Evolutionary conservation across 2,329 filamentous ascomycete genomes (phyloP), one percentile per base, ranked within the genome.

Genomic region (Escovopsis sp.): DNA sequence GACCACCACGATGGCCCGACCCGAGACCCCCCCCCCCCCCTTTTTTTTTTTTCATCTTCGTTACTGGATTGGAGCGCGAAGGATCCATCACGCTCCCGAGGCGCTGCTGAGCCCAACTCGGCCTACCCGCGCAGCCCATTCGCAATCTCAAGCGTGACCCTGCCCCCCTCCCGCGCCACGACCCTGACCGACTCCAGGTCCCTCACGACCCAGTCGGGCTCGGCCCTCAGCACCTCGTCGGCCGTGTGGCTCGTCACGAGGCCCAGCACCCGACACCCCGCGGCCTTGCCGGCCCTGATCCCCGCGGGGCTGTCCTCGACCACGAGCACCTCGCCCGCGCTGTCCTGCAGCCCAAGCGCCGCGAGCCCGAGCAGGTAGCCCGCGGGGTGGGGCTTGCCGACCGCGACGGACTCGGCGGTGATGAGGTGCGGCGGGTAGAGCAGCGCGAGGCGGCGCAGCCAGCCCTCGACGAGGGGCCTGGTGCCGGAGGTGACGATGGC

Each of bases 221-320:
- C 80, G 4, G 86, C 85, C 38, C 72, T 75, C 47, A 70, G 64
- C 40, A 94, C 71, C 64, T 88, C 75, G 52, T 78, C 75, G 38
- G 80, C 66, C 26, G 73, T 77, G 64, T 94, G 88, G 55, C 85
- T 93, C 42, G 87, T 94, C 43, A 83, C 76, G 42, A 95, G 65
- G n/a, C 80, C 88, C 38, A 94, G 64, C 11, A 94, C 88, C 56
- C 75, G 80, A 66, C 83, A 94, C 2, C 86, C 87, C 9, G 88
- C 88, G 1, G 76, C 84, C 63, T 88, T 93, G 39, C 87, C 88
- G 26, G 87, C 78, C 49, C 66, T 70, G 55, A 94, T 85, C 5
- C 88, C 88, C 7, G 86, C 85, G 5, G 88, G 87, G 43, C 85
- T 85, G 64, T 95, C 88, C 64, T 95, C 88, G 33, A 94, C 65